Conservation (phyloP, 805 yeast genomes). For the Cephaloascus fragrans region DNA sequence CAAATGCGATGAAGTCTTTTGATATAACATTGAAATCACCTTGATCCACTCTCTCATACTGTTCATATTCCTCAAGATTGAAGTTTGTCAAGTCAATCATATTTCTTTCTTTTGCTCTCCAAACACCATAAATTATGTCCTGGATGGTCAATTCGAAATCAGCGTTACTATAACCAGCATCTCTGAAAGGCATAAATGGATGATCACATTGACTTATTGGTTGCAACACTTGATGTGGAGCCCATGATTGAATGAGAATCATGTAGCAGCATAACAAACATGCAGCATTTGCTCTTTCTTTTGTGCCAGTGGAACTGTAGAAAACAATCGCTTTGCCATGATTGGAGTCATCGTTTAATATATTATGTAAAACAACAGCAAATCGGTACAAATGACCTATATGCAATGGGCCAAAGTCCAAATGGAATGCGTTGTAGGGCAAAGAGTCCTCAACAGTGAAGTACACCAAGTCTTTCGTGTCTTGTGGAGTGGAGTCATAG, state of each 20-base stretch:
- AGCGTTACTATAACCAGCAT: conserved; percentile 94
- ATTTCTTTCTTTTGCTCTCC: conserved; percentile 94
- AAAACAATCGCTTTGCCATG: conserved; percentile 85
- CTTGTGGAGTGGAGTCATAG: conserved; percentile 68
- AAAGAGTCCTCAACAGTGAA: conserved; percentile 90
- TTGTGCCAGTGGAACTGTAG: conserved; percentile 74
- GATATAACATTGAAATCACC: conserved; percentile 92
- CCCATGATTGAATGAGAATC: conserved; percentile 94
- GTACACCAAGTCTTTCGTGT: conserved; percentile 65
- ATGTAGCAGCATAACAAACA: conserved; percentile 90
- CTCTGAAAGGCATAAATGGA: conserved; percentile 91
- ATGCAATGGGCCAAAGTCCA: conserved; percentile 95
- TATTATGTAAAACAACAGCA: conserved; percentile 89
- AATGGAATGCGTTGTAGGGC: conserved; percentile 89
- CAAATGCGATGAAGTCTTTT: conserved; percentile 94
- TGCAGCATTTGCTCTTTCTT: conserved; percentile 87
- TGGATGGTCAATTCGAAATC: conserved; percentile 91
- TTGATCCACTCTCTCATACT: conserved; percentile 90
- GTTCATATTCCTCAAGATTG: conserved; percentile 89
- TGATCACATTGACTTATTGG: conserved; percentile 89
- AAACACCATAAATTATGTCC: conserved; percentile 90
- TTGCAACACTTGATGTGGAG: conserved; percentile 94
- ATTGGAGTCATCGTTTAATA: conserved; percentile 75
- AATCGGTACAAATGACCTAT: conserved; percentile 89
- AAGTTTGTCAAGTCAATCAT: conserved; percentile 80